Base-by-base conservation (phyloP, 305 asterid genomes). In the Fraxinus sp. region DNA sequence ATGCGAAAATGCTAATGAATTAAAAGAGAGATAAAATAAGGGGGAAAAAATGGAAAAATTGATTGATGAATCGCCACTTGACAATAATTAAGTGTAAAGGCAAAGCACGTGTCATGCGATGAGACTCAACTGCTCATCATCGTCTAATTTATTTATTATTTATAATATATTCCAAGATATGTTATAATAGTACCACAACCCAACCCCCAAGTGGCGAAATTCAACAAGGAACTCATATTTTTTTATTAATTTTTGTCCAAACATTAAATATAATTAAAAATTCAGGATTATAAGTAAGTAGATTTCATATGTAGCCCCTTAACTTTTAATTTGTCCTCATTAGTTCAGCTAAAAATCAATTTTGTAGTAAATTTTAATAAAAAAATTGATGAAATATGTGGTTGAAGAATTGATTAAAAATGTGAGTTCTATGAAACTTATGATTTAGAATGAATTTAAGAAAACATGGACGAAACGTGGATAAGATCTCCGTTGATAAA, bases 161-260 rank as follows among this genome's bases (percentile, higher is more conserved):
- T 49, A 11, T 6, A 55, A 52, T 52, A 64, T 24, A 66, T 66
- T 24, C 36, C 3, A 8, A 68, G n/a, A 26, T 28, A 68, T 59
- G 30, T 28, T 66, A 41, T 3, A 71, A 80, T 72, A 71, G 36
- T 49, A 3, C 70, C 72, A 62, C 32, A 22, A 10, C 33, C 72
- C 33, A 62, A 22, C 72, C 72, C 71, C 78, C 78, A 70, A 46
- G 49, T 80, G 78, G 73, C 59, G 62, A 72, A 73, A 49, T 11
- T 20, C 59, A 13, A 49, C 14, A 46, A 46, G 10, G 8, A 30
- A 10, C 37, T 32, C 11, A 68, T 80, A 80, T 4, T n/a, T 10
- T 14, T 36, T 32, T 32, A 43, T 39, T 49, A 10, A 52, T 20
- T 52, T n/a, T 13, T 10, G 77, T 35, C 73, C 79, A 81, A 59